Evolutionary conservation across 306 rosid genomes (phyloP).

Genomic region (Comarum palustre): DNA sequence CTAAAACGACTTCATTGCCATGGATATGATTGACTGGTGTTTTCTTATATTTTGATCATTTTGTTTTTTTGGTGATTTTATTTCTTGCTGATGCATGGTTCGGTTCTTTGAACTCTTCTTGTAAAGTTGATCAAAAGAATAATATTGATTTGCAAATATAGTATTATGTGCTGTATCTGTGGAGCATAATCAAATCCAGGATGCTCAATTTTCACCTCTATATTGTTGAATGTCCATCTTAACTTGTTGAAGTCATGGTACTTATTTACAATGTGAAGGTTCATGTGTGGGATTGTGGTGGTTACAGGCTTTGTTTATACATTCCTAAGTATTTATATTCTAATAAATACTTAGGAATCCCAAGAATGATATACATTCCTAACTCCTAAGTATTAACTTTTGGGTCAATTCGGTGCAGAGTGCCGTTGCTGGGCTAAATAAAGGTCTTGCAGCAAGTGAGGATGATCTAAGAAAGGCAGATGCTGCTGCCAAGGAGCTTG

Average conservation of each 20-base stretch:
- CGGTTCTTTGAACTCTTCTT: background rate
- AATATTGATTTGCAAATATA: background rate
- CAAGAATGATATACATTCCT: too few relatives aligned
- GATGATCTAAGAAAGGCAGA: slow-evolving; percentile 82
- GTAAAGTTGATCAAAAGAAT: background rate
- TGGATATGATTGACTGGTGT: background rate
- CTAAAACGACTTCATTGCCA: background rate
- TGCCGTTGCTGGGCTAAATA: slow-evolving; percentile 84
- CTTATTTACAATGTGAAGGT: background rate
- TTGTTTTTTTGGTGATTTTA: background rate
- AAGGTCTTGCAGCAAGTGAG: slow-evolving; percentile 86
- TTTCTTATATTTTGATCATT: background rate
- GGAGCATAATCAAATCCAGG: background rate
- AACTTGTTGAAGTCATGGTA: background rate
- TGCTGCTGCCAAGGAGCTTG: slow-evolving; percentile 79
- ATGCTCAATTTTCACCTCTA: background rate
- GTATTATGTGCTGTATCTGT: background rate
- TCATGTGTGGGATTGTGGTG: background rate
- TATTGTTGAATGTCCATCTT: background rate
- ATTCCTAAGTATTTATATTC: background rate
- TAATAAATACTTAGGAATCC: too few relatives aligned
- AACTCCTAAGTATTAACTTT: slow-evolving; percentile 9
- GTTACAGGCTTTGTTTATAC: background rate
- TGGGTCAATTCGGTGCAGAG: slow-evolving; percentile 47
- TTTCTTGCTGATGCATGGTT: background rate